Percentiles rank a stretch among this genome's conserved stretches.
These are phyloP conservation scores for Spergularia azorica DNA, from an alignment of 179 eudicot species.

Conservation along the genomic window DNA sequence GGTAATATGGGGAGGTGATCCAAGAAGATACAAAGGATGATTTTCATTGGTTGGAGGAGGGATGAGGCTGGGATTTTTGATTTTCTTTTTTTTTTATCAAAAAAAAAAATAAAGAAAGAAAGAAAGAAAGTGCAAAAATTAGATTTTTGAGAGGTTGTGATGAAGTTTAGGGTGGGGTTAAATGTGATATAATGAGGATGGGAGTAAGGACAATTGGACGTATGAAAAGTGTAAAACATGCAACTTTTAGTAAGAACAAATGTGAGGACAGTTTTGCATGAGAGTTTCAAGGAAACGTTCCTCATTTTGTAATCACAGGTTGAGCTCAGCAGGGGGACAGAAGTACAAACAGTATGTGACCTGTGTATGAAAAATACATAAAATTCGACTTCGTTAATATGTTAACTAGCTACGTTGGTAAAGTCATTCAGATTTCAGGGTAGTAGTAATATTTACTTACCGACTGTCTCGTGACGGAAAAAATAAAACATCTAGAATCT, in stretches of 20 bases:
- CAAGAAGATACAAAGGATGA: conserved; percentile 31
- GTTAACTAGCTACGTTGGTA: too few species aligned
- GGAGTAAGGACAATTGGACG: conserved; percentile 14
- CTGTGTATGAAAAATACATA: too few species aligned
- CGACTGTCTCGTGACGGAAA: too few species aligned
- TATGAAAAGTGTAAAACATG: conserved; percentile 31
- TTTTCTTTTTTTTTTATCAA: not conserved
- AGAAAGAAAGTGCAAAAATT: not conserved
- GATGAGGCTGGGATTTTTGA: conserved; percentile 60
- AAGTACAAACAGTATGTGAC: too few species aligned
- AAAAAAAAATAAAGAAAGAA: not conserved
- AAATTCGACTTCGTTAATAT: not conserved
- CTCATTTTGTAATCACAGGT: not conserved
- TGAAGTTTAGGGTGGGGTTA: not conserved
- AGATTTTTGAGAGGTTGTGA: too few species aligned
- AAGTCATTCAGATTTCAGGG: too few species aligned
- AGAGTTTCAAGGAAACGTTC: not conserved
- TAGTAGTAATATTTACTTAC: too few species aligned
- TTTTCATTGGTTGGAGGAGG: conserved; percentile 60
- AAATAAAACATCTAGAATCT: too few species aligned
- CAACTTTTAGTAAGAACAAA: conserved; percentile 23
- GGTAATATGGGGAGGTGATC: conserved; percentile 39
- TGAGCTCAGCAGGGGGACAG: not conserved
- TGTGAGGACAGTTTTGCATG: conserved; percentile 10
- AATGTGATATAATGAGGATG: conserved; percentile 7